Percentiles rank a stretch among this genome's conserved stretches.
phyloP scores from a whole-genome alignment of 2,329 filamentous ascomycete genomes.

The Penicillium rolfsii region DNA sequence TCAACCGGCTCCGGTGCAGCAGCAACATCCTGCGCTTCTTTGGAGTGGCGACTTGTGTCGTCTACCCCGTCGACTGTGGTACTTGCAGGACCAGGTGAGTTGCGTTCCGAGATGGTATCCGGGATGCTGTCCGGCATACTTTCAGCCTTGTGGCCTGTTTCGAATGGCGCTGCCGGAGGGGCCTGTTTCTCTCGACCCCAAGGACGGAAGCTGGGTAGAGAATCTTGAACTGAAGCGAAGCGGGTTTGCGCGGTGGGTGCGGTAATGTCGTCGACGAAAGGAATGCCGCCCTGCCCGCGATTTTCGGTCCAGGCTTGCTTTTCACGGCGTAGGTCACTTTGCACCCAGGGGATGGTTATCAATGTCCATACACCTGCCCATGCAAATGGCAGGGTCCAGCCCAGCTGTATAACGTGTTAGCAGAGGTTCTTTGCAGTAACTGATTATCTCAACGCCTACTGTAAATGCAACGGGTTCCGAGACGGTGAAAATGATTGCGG shows the following conservation, averaged over 20 bases:
- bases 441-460: slow-evolving; percentile 30
- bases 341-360: slow-evolving; percentile 53
- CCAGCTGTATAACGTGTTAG: slow-evolving; percentile 36
- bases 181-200: slow-evolving; percentile 36
- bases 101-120: slow-evolving; percentile 1
- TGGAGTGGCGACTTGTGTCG: not conserved
- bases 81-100: slow-evolving; percentile 1
- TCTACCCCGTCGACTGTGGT: not conserved
- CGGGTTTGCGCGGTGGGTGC: slow-evolving; percentile 43
- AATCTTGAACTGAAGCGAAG: slow-evolving; percentile 42
- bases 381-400: slow-evolving; percentile 49
- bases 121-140: slow-evolving; percentile 7
- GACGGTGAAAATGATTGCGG: slow-evolving; percentile 55
- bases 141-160: slow-evolving; percentile 5
- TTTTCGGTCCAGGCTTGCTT: slow-evolving; percentile 47
- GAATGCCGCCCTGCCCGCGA: slow-evolving; percentile 39
- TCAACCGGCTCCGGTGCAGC: not conserved
- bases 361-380: slow-evolving; percentile 50
- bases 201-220: slow-evolving; percentile 33
- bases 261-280: slow-evolving; percentile 43
- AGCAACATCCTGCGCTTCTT: not conserved
- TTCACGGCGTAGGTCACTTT: slow-evolving; percentile 50
- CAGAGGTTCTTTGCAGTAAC: not conserved
- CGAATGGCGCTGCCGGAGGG: slow-evolving; percentile 29
- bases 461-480: slow-evolving; percentile 54